A percentile compares a stretch with the other conserved stretches of the same genome.
Conservation (phyloP, 2,329 filamentous ascomycete genomes). For the Calonectria hawksworthii region DNA sequence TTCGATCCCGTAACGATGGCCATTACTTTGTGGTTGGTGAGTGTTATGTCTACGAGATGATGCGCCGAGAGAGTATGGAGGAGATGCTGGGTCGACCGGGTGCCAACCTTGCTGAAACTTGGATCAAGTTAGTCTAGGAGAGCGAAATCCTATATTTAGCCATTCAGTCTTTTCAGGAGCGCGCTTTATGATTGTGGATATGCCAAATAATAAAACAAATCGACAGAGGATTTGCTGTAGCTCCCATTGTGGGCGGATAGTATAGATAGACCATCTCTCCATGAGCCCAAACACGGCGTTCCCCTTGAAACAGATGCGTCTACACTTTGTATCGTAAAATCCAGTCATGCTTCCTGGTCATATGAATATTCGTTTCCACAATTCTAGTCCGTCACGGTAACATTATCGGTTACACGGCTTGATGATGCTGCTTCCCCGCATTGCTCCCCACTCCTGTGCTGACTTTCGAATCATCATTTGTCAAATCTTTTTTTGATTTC, state of each 20-base stretch:
- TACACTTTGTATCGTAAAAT: neutral
- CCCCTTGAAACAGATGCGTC: neutral
- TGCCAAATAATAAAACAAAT: neutral
- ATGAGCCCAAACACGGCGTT: neutral
- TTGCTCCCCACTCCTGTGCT: neutral
- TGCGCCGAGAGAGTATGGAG: neutral
- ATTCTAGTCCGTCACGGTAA: neutral
- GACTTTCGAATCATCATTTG: neutral
- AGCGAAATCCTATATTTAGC: neutral
- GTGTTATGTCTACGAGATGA: constrained; percentile 6
- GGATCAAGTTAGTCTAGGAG: neutral
- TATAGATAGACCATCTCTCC: neutral
- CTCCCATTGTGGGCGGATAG: neutral
- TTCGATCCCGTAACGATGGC: neutral
- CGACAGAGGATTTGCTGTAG: neutral
- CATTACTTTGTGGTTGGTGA: neutral
- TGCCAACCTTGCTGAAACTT: neutral
- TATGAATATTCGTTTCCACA: neutral
- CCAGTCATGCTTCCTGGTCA: neutral
- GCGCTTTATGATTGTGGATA: neutral
- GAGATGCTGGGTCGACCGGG: neutral
- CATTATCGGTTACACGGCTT: neutral
- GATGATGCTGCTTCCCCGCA: neutral
- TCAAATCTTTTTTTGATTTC: neutral
- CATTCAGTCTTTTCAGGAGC: neutral